Evolutionary conservation across 805 yeast genomes (phyloP), one percentile per base, ranked within the genome.

Genomic region (Saccharomycopsis synnaedendra): DNA sequence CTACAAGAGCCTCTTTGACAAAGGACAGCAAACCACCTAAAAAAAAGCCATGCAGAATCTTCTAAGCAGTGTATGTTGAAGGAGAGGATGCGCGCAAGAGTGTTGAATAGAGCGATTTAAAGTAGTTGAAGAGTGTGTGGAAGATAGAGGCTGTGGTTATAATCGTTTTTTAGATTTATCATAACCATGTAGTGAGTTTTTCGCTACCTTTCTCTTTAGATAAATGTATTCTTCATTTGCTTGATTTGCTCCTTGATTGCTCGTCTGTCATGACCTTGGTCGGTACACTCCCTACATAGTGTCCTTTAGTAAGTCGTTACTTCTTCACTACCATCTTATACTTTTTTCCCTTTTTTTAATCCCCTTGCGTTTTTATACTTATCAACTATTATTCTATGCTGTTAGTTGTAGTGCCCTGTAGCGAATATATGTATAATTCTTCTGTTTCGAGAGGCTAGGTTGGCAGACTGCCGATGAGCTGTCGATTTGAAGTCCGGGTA

Each of bases 1-100:
- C 96, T 34, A 86, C 96, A 29, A 77, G 95, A 65, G 95, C 95
- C 48, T 85, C 95, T 19, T 75, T 87, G 59, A 76, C 74, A 71
- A 77, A 80, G 65, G 64, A 67, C 6, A 36, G 29, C 11, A 66
- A 56, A 37, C 53, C 46, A 32, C 69, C 65, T 60, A 75, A 74
- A 61, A 76, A 75, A 71, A 81, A 76, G 69, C 79, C 77, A 70
- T 85, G 94, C 71, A 69, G 72, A 58, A 72, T 84, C 56, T 76
- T 84, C 69, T 85, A 72, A 67, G 47, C 38, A 34, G 11, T n/a
- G 10, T 10, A 34, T 10, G 11, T 10, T 10, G 11, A 34, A 34
- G 11, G 11, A 34, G 11, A 34, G 37, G 37, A 34, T 10, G 10
- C 37, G n/a, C 10, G 11, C n/a, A 34, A 34, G 37, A 34, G 11